Evolutionary conservation across 1,284 basidiomycete species (phyloP).

Genomic region (Amylostereum areolatum): DNA sequence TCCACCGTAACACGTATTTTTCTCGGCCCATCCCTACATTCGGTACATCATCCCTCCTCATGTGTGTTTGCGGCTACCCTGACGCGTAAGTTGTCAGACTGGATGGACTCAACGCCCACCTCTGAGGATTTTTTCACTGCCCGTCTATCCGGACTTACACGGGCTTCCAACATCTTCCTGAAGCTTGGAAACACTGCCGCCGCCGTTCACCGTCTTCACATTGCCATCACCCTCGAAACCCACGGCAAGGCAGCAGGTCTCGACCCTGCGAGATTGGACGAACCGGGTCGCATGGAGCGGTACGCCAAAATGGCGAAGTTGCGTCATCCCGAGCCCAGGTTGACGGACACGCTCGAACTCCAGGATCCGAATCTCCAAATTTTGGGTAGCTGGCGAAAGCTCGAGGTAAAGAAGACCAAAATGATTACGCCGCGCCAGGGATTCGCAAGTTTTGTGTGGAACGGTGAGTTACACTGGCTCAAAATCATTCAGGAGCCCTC

Average conservation of each 20-base stretch:
- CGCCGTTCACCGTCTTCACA: conserved; percentile 12
- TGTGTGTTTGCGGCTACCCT: neutral
- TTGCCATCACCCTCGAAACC: conserved; percentile 3
- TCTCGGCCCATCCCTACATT: conserved; percentile 4
- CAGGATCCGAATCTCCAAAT: conserved; percentile 20
- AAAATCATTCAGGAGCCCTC: neutral
- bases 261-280: too few relatives aligned
- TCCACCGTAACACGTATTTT: neutral
- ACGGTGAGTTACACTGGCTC: conserved; percentile 11
- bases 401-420: conserved; percentile 13
- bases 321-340: conserved; percentile 20
- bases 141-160: conserved; percentile 10
- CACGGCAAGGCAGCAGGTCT: neutral
- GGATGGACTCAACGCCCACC: neutral
- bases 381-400: conserved; percentile 23
- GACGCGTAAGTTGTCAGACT: neutral
- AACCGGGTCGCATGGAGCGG: too few relatives aligned
- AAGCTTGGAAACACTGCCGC: conserved; percentile 19
- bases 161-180: conserved; percentile 13
- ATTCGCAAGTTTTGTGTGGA: conserved; percentile 21
- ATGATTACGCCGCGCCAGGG: conserved; percentile 14
- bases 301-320: neutral
- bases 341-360: conserved; percentile 13
- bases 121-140: neutral
- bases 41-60: neutral